phyloP scores from a whole-genome alignment of 2,329 filamentous ascomycete genomes.

The Aspergillus flavus region DNA sequence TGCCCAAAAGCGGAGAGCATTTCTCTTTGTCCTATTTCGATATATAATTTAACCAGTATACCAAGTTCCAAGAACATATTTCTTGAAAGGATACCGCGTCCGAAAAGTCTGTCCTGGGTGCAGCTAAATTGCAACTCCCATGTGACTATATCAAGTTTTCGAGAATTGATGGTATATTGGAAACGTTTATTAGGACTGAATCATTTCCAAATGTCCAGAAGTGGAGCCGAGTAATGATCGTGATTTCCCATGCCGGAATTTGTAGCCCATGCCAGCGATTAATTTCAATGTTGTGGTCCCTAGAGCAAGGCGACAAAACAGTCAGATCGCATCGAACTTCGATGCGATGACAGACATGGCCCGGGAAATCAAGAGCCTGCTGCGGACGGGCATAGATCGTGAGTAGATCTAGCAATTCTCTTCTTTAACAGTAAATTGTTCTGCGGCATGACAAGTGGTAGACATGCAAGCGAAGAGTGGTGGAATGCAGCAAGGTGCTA shows the following conservation, averaged over 20 bases:
- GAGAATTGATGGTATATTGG: not conserved
- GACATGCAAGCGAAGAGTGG: not conserved
- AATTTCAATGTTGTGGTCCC: not conserved
- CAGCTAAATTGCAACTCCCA: not conserved
- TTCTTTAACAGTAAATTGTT: not conserved
- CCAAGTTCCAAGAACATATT: not conserved
- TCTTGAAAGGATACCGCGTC: not conserved
- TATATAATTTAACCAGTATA: not conserved
- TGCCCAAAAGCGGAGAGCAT: not conserved
- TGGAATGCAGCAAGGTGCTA: not conserved
- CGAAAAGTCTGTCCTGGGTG: not conserved
- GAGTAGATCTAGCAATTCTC: not conserved
- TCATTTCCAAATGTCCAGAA: not conserved
- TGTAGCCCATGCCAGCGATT: not conserved
- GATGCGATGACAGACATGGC: not conserved
- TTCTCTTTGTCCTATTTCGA: not conserved
- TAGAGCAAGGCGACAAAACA: not conserved
- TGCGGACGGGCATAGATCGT: not conserved
- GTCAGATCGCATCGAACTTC: not conserved
- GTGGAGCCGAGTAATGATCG: too few species aligned
- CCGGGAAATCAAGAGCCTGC: not conserved
- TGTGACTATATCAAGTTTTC: not conserved
- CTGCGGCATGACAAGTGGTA: not conserved
- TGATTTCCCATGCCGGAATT: not conserved
- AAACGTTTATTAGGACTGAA: not conserved